Evolutionary conservation across 1,284 basidiomycete genomes (phyloP).

Genomic region (Trichosporon faecale): DNA sequence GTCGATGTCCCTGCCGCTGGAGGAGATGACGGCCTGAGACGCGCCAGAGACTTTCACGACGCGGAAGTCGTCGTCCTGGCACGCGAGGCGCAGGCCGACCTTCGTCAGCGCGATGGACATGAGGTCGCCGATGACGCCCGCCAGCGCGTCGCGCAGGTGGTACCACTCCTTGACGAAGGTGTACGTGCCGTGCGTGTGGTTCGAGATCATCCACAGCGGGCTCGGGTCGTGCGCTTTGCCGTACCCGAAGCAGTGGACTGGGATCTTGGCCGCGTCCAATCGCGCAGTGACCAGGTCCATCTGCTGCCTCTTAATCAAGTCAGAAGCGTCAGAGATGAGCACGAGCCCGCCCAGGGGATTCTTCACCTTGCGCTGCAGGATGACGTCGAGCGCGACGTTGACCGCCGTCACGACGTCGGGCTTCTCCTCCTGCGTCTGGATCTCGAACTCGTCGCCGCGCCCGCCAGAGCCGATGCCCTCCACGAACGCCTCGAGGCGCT

Average conservation of each 20-base stretch:
- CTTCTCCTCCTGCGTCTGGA: conserved; percentile 74
- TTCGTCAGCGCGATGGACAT: conserved; percentile 83
- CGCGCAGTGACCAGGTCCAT: conserved; percentile 96
- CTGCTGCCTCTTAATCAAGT: conserved; percentile 88
- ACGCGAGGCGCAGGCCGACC: conserved; percentile 79
- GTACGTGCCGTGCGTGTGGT: conserved; percentile 94
- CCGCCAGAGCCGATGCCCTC: conserved; percentile 61
- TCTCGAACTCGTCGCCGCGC: conserved; percentile 58
- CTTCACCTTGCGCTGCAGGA: conserved; percentile 85
- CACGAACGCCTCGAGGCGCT: conserved; percentile 70
- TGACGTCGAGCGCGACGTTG: conserved; percentile 87
- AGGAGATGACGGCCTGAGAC: conserved; percentile 73
- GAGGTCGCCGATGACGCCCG: conserved; percentile 89
- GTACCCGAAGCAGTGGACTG: conserved; percentile 95
- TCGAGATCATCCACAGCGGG: conserved; percentile 97
- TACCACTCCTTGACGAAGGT: conserved; percentile 97
- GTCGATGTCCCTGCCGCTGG: conserved; percentile 87
- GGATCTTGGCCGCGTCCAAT: conserved; percentile 90
- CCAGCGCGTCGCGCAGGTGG: conserved; percentile 79
- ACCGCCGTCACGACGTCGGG: conserved; percentile 94
- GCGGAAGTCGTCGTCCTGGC: conserved; percentile 67
- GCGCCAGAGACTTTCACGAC: conserved; percentile 88
- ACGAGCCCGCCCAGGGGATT: conserved; percentile 88
- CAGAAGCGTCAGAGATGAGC: conserved; percentile 84
- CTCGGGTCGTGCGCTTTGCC: conserved; percentile 94